Evolutionary conservation across 2,329 filamentous ascomycete species (phyloP).

Genomic region (Cryphonectria carpinicola): DNA sequence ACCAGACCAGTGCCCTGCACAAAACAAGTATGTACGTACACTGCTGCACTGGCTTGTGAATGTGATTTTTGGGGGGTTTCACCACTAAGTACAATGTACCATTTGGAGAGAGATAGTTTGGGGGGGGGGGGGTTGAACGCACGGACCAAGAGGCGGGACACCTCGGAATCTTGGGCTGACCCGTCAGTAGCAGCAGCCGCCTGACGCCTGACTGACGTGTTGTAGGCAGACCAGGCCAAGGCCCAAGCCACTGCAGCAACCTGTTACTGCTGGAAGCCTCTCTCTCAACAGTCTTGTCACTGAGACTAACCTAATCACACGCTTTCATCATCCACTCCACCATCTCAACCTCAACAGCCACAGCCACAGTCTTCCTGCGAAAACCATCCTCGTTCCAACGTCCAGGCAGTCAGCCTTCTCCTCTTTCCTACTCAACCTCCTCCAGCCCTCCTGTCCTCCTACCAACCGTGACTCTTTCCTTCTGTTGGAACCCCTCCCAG

Average conservation of each 20-base stretch:
- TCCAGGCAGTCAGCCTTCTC: slow-evolving; percentile 17
- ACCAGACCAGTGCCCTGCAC: neutral
- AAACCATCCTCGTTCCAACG: slow-evolving; percentile 21
- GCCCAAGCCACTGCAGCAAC: slow-evolving; percentile 16
- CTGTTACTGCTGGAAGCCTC: slow-evolving; percentile 1
- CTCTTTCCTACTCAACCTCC: neutral
- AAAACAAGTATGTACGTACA: neutral
- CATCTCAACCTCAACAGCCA: slow-evolving; percentile 18
- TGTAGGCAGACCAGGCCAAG: slow-evolving; percentile 17
- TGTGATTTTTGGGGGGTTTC: neutral
- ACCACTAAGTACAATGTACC: neutral
- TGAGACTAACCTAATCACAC: slow-evolving; percentile 19
- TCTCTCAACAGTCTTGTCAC: slow-evolving; percentile 13
- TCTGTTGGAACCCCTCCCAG: neutral
- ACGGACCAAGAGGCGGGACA: slow-evolving; percentile 5
- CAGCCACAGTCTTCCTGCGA: slow-evolving; percentile 8
- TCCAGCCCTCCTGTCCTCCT: neutral
- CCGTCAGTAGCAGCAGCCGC: neutral
- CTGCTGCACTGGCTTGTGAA: slow-evolving; percentile 21
- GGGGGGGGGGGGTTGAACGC: neutral
- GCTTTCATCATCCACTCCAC: slow-evolving; percentile 26
- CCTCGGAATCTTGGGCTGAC: neutral
- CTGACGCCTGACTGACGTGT: neutral
- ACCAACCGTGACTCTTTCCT: slow-evolving; percentile 3
- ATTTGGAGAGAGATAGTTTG: neutral